Evolutionary conservation across 106 monocot species (phyloP).

Genomic region (Allium fistulosum): DNA sequence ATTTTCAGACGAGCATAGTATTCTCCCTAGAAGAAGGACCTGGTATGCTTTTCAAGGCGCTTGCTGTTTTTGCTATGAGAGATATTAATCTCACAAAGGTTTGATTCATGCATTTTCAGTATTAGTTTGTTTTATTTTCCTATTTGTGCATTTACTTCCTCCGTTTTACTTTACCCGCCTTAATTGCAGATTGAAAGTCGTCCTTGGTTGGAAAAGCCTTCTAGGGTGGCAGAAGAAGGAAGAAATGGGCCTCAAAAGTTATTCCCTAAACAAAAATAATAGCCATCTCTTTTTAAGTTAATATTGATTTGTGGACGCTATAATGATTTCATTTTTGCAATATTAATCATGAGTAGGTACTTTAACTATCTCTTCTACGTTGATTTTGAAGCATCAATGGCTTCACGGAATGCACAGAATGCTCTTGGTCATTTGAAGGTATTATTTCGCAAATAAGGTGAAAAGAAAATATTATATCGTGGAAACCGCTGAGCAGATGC

Average conservation of each 20-base stretch:
- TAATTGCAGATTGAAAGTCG: conserved; percentile 83
- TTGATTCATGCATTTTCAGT: conserved; percentile 8
- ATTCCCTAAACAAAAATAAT: background rate
- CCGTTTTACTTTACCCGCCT: too few relatives aligned
- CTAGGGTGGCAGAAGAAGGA: conserved; percentile 40
- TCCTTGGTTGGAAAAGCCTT: conserved; percentile 44
- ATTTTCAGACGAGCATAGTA: conserved; percentile 89
- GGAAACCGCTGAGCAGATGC: background rate
- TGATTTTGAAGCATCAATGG: conserved; percentile 98
- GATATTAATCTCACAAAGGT: conserved; percentile 92
- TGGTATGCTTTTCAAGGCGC: conserved; percentile 89
- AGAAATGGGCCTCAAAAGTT: conserved; percentile 46
- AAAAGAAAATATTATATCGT: background rate
- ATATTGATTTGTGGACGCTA: background rate
- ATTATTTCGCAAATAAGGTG: background rate
- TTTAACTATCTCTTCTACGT: conserved; percentile 96
- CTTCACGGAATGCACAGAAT: conserved; percentile 71
- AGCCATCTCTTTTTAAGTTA: background rate
- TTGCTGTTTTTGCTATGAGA: conserved; percentile 93
- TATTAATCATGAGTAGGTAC: conserved; percentile 28
- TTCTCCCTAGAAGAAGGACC: conserved; percentile 98
- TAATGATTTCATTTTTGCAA: background rate
- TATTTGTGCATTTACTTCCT: background rate
- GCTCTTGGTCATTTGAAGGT: conserved; percentile 86
- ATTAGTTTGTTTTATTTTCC: background rate